Base-by-base conservation (phyloP, 371 early-diverging fungal genomes). In the Mucor sp. region DNA sequence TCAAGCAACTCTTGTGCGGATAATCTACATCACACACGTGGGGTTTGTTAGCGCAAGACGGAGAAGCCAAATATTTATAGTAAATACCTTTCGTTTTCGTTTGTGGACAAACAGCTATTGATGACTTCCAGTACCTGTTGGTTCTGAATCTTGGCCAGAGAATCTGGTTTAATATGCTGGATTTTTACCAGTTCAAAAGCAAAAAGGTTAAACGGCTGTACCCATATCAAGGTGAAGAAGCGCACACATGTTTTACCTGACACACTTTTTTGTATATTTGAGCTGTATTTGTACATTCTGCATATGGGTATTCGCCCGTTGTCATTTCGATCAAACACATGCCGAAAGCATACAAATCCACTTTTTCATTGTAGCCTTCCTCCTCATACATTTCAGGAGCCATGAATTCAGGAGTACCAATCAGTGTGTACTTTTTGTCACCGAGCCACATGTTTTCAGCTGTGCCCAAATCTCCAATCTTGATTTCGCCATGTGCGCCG, bases 301-400 rank as follows among this genome's bases (percentile, higher is more conserved):
- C 77, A 79, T 96, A 96, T 0, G 97, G 96, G 67, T 93, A 93
- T 71, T 91, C 93, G 53, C 93, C 91, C 3, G 96, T 95, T 37
- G 89, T 87, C 89, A 95, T 95, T 74, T 96, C 95, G 37, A 95
- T 75, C 23, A 95, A 76, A 65, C 91, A 90, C 95, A 97, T 93
- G 39, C 97, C 97, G 85, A 95, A 95, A 15, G 97, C 94, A 82
- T 95, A 97, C 41, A 97, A 89, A 74, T 94, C 95, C 33, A 93
- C 95, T 67, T 91, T 91, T 74, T 93, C 95, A 71, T 81, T 89
- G 81, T 97, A 96, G 50, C 91, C 90, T 62, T 90, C 87, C 75
- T 94, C 94, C 63, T 93, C 63, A 33, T 39, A 87, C 85, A 85
- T 27, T 90, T 89, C 19, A 85, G 85, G 85, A 56, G 63, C 64